Evolutionary conservation across 164 flowering plant species (phyloP).

Genomic region (Pachysandra terminalis): DNA sequence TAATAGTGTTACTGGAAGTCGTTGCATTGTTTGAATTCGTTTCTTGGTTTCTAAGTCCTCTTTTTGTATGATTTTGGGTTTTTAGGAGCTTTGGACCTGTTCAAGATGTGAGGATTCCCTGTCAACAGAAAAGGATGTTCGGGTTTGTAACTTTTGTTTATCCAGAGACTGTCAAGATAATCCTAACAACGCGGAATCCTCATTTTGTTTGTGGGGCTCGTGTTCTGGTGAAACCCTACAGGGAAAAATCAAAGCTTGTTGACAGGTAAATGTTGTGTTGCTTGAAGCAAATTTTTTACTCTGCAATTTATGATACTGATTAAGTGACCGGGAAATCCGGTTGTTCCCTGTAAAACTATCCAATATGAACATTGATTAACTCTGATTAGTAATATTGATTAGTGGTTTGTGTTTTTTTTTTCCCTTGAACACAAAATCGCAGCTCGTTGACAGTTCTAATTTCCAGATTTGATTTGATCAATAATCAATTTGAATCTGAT

Average conservation of each 20-base stretch:
- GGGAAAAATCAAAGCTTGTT: constrained; percentile 66
- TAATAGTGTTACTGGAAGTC: neutral
- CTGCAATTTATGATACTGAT: too few relatives aligned
- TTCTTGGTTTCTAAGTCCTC: neutral
- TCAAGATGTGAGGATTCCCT: constrained; percentile 96
- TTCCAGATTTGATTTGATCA: too few relatives aligned
- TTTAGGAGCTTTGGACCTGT: constrained; percentile 74
- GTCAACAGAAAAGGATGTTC: constrained; percentile 87
- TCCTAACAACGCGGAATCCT: constrained; percentile 72
- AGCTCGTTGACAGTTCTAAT: too few relatives aligned
- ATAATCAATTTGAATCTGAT: too few relatives aligned
- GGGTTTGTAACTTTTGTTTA: constrained; percentile 87
- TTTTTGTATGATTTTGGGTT: neutral
- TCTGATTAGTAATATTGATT: too few relatives aligned
- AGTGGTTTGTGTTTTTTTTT: too few relatives aligned
- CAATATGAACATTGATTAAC: too few relatives aligned
- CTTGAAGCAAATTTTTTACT: too few relatives aligned
- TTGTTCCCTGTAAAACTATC: too few relatives aligned
- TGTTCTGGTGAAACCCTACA: constrained; percentile 93
- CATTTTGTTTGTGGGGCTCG: constrained; percentile 91
- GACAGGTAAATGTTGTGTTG: constrained; percentile 44
- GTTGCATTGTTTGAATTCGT: neutral
- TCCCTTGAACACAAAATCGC: too few relatives aligned
- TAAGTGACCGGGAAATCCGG: too few relatives aligned
- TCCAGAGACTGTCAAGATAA: constrained; percentile 65